These are phyloP conservation scores for Curvularia spicifera DNA, from an alignment of 2,329 filamentous ascomycete species.

Conservation along the genomic window DNA sequence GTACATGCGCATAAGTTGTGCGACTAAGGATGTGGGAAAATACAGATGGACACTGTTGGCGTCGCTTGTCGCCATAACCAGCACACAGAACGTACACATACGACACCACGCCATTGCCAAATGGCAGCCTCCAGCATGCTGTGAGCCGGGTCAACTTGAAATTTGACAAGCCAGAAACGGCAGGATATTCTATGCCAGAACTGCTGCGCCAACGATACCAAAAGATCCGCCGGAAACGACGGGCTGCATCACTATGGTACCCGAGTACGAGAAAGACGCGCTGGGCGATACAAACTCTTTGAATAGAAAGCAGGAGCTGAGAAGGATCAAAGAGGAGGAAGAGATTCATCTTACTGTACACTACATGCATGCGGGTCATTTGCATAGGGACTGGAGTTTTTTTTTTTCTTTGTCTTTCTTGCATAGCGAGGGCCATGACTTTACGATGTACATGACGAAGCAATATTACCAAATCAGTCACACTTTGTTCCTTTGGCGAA, in stretches of 20 bases:
- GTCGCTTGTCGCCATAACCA: no score
- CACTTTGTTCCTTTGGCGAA: not conserved
- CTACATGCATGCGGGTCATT: constrained; percentile 3
- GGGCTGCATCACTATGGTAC: not conserved
- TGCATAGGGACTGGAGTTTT: constrained; percentile 4
- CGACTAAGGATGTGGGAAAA: not conserved
- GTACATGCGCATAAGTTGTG: not conserved
- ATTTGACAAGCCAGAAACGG: not conserved
- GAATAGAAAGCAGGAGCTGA: not conserved
- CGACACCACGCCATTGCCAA: not conserved
- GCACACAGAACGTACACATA: not conserved
- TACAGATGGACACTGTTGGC: not conserved
- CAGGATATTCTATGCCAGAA: not conserved
- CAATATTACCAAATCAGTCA: not conserved
- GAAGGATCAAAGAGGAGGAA: no score
- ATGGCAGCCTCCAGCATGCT: not conserved
- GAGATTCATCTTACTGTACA: constrained; percentile 3
- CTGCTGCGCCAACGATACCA: not conserved
- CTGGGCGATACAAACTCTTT: not conserved
- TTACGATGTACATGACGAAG: constrained; percentile 7
- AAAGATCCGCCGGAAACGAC: not conserved
- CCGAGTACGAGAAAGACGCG: not conserved
- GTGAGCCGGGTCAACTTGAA: no score
- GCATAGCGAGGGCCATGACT: not conserved
- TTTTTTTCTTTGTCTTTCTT: not conserved